Evolutionary conservation across 805 yeast genomes (phyloP).

Genomic region (Candida vaughaniae): DNA sequence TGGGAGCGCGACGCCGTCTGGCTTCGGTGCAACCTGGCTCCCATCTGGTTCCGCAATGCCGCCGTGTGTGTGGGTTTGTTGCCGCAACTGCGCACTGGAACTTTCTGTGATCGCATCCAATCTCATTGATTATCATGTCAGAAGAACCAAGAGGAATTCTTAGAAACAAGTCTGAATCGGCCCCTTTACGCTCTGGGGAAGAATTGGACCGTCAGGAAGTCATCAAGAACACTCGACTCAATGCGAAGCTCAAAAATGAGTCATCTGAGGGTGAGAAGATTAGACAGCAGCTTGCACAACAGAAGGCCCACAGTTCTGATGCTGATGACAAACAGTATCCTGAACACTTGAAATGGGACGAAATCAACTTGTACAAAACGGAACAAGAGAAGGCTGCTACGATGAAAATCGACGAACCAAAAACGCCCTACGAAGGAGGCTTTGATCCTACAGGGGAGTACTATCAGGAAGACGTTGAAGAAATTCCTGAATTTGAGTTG

Average conservation of each 20-base stretch:
- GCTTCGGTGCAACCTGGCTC: too few species aligned
- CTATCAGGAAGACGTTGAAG: constrained; percentile 66
- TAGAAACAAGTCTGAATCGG: constrained; percentile 45
- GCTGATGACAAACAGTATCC: constrained; percentile 5
- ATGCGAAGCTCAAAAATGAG: constrained; percentile 52
- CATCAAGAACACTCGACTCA: constrained; percentile 72
- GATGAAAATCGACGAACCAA: constrained; percentile 90
- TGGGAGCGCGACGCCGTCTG: too few species aligned
- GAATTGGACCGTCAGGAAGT: constrained; percentile 66
- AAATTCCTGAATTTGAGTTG: constrained; percentile 51
- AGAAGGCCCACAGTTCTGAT: constrained; percentile 3
- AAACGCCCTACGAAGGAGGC: constrained; percentile 93
- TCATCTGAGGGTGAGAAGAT: constrained; percentile 43
- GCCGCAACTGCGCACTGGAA: too few species aligned
- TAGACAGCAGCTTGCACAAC: constrained; percentile 41
- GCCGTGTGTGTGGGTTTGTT: too few species aligned
- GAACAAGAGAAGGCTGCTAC: constrained; percentile 74
- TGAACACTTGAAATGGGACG: constrained; percentile 78
- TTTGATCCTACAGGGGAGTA: constrained; percentile 80
- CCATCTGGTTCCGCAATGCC: too few species aligned
- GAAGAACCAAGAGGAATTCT: constrained; percentile 49
- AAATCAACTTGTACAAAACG: constrained; percentile 65
- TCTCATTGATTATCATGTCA: too few species aligned
- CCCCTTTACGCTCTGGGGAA: constrained; percentile 10
- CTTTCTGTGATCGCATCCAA: too few species aligned